Conservation (phyloP, 192 early-diverging fungal species). For the Thamnidium elegans region DNA sequence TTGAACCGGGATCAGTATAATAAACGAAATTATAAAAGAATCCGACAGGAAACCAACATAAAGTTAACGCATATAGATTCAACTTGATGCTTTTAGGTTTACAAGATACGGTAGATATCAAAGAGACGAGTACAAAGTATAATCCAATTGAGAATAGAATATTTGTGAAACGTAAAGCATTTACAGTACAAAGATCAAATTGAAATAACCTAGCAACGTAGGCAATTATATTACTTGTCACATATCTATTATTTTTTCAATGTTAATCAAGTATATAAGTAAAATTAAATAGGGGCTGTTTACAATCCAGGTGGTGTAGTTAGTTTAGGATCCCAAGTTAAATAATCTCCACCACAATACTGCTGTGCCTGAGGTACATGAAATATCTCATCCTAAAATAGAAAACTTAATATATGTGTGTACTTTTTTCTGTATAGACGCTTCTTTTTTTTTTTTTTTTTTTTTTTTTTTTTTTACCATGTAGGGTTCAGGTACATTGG, state of each 20-base stretch:
- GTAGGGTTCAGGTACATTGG: conserved; percentile 18
- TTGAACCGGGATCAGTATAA: conserved; percentile 90
- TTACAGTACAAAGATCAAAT: conserved; percentile 20
- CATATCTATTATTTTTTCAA: conserved; percentile 14
- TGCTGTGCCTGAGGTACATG: conserved; percentile 88
- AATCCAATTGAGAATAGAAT: conserved; percentile 58
- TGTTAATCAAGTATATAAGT: neutral
- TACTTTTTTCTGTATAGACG: neutral
- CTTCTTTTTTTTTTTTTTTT: neutral
- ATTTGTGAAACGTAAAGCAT: conserved; percentile 61
- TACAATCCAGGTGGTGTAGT: conserved; percentile 98
- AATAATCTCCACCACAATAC: conserved; percentile 74
- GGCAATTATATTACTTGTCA: conserved; percentile 23
- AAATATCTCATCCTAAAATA: conserved; percentile 86
- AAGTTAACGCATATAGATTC: conserved; percentile 37
- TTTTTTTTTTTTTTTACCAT: conserved; percentile 18
- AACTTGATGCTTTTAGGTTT: conserved; percentile 5
- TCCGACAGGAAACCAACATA: conserved; percentile 72
- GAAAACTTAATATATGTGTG: neutral
- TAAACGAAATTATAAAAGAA: conserved; percentile 89
- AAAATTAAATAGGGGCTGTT: conserved; percentile 16
- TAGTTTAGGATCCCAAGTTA: conserved; percentile 85
- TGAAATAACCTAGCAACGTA: neutral
- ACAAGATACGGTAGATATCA: conserved; percentile 45
- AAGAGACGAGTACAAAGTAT: conserved; percentile 41